Conservation (phyloP, 2,329 filamentous ascomycete genomes). For the Cadophora sp. region DNA sequence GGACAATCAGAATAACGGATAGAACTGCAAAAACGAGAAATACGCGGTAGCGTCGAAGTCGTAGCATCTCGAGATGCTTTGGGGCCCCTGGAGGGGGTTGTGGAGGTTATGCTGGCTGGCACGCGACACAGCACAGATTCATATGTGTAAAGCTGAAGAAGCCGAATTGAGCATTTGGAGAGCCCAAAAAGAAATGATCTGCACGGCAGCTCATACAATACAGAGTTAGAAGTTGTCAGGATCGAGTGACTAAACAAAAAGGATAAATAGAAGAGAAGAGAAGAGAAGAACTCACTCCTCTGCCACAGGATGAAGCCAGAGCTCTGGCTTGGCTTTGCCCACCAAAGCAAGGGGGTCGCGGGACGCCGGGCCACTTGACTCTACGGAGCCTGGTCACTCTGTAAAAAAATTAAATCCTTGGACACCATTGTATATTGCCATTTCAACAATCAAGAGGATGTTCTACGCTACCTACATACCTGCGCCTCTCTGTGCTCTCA, state of each 20-base stretch:
- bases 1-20: slow-evolving; percentile 31
- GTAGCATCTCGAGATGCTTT: slow-evolving; percentile 53
- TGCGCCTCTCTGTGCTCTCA: too few species aligned
- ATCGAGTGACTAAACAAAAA: background rate
- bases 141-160: slow-evolving; percentile 21
- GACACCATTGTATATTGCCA: background rate
- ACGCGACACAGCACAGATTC: slow-evolving; percentile 28
- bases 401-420: background rate
- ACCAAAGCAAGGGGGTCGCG: slow-evolving; percentile 6
- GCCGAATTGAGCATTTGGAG: slow-evolving; percentile 11
- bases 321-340: slow-evolving; percentile 11
- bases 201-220: slow-evolving; percentile 10
- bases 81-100: slow-evolving; percentile 18
- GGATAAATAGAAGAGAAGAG: background rate
- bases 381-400: too few species aligned
- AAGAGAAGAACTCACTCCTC: background rate
- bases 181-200: background rate
- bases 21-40: slow-evolving; percentile 47
- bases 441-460: background rate
- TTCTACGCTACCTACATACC: background rate
- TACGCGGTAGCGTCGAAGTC: slow-evolving; percentile 66
- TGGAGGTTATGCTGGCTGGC: slow-evolving; percentile 15
- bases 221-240: background rate
- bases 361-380: background rate
- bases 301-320: background rate